Base-by-base conservation (phyloP, 225 moss, liverwort and hornwort genomes). In the Anthoceros angustus region DNA sequence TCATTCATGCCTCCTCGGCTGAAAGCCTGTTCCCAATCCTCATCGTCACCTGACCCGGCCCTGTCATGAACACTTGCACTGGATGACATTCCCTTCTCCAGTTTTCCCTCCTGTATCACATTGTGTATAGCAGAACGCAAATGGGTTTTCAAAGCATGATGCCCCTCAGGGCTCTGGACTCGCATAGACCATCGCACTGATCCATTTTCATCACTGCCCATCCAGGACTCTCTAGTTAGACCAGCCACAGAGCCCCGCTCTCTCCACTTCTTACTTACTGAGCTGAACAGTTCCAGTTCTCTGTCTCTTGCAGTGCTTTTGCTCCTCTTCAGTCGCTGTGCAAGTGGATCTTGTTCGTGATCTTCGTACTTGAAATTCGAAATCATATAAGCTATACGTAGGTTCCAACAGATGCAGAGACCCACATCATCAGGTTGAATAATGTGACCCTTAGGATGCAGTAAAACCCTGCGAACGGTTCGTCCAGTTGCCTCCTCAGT, bases 391-490 rank as follows among this genome's bases (percentile, higher is more conserved):
- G 75, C 77, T 9, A 63, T 73, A 63, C 62, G 77, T 41, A 83
- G 66, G 71, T 83, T 75, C 77, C 75, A 73, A 67, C 77, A 77
- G 67, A 83, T 80, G 64, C 79, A 71, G 48, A 83, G 67, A 25
- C 83, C 83, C 26, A 83, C 73, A 42, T 80, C 77, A 63, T 77
- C 80, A 6, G 62, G 64, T 20, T 66, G 71, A 32, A 83, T 75
- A 39, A 77, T 64, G 72, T 77, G 83, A 0, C 83, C 77, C 69
- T 73, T 77, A 0, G 83, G 83, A 8, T 83, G 75, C 71, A 80
- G 73, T 63, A 80, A 80, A 40, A 83, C 77, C 79, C 16, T 55
- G 5, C 55, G 55, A 20, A 23, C 23, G 23, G 55, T 18, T 7
- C 10, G n/a, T 55, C 55, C 16, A 7, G 55, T 55, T 55, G 55